A percentile compares a stretch with the other conserved stretches of the same genome.
Evolutionary conservation across 495 filamentous ascomycete genomes (phyloP).

Genomic region (Neurospora sp.): DNA sequence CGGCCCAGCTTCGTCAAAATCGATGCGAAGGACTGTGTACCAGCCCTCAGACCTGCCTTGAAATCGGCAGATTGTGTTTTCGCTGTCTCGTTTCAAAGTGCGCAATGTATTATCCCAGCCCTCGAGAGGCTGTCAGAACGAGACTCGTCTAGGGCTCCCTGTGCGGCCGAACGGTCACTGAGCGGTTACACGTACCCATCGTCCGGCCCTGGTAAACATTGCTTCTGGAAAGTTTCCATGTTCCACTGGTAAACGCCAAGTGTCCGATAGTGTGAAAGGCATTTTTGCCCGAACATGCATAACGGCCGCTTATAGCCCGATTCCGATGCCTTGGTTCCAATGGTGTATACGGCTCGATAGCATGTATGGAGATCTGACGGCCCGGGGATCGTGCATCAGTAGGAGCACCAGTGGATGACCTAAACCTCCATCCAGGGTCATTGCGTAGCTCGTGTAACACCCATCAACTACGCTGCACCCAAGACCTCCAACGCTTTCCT

Average conservation of each 20-base stretch:
- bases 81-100: not conserved
- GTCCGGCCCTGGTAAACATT: not conserved
- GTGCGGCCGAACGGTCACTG: not conserved
- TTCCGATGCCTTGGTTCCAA: not conserved
- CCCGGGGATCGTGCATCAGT: not conserved
- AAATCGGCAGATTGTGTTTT: not conserved
- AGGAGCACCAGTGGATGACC: not conserved
- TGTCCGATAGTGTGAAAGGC: not conserved
- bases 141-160: not conserved
- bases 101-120: not conserved
- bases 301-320: not conserved
- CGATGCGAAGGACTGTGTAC: not conserved
- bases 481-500: slow-evolving; percentile 59
- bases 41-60: not conserved
- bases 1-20: not conserved
- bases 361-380: not conserved
- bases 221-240: not conserved
- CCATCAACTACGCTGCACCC: slow-evolving; percentile 36
- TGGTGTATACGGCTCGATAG: not conserved
- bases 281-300: not conserved
- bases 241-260: not conserved
- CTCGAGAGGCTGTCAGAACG: not conserved
- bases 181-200: not conserved
- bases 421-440: not conserved
- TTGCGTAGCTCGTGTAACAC: not conserved